phyloP scores from a whole-genome alignment of 768 basidiomycete genomes.

The Mycena maculata region DNA sequence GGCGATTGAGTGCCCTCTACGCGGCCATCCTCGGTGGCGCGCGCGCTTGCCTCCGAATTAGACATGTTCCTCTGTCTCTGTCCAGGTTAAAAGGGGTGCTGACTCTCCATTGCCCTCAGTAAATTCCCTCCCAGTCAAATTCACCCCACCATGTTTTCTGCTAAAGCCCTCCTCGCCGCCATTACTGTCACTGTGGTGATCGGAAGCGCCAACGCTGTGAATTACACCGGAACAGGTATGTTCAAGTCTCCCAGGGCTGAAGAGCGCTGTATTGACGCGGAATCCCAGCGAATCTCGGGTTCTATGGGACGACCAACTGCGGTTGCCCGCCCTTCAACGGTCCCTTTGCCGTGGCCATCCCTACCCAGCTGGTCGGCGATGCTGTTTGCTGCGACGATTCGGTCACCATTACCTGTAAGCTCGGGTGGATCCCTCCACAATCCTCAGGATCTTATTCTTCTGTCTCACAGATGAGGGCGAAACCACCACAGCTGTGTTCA shows the following conservation, averaged over 20 bases:
- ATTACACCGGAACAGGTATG: slow-evolving; percentile 9
- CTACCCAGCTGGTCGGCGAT: neutral
- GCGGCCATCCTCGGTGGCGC: too few species aligned
- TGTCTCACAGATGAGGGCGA: neutral
- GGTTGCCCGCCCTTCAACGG: slow-evolving; percentile 12
- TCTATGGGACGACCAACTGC: slow-evolving; percentile 1
- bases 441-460: neutral
- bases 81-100: neutral
- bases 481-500: slow-evolving; percentile 16
- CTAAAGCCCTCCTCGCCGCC: slow-evolving; percentile 9
- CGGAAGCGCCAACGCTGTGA: slow-evolving; percentile 10
- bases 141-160: slow-evolving; percentile 9
- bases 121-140: slow-evolving; percentile 13
- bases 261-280: too few species aligned
- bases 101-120: neutral
- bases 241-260: neutral
- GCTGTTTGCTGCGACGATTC: slow-evolving; percentile 13
- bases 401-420: slow-evolving; percentile 5
- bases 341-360: slow-evolving; percentile 11
- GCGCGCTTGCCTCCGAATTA: too few species aligned
- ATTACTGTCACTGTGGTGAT: neutral
- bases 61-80: neutral
- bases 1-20: too few species aligned
- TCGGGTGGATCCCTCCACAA: too few species aligned
- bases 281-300: slow-evolving; percentile 7